Evolutionary conservation across 208 protist genomes (phyloP), one percentile per base, ranked within the genome.

Genomic region (Leptomonas pyrrhocoris): DNA sequence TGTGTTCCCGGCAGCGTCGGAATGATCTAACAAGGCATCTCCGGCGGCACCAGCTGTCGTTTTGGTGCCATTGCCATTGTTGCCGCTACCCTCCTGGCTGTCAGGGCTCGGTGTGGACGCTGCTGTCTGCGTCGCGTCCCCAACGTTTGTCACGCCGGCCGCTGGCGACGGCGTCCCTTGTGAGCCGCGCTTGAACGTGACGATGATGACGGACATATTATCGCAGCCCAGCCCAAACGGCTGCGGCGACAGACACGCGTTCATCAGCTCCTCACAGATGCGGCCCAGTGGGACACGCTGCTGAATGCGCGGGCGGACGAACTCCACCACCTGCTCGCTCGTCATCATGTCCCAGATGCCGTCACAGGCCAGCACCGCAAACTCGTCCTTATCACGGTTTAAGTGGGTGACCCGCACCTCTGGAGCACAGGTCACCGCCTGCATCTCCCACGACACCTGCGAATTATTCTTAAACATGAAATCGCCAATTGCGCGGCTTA

Each of bases 401-500:
- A 97, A 63, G 13, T 70, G 80, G 27, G 68, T 82, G 19, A 77
- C 75, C 27, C 80, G 77, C n/a, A 96, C 86, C 68, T 96, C 88
- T 13, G 92, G 87, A 6, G 90, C 84, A 49, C 89, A 92, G n/a
- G 94, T 96, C 18, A 94, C 89, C 27, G 93, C 86, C 81, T 98
- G 95, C 77, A 96, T 85, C 55, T 96, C 93, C 84, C 90, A 92
- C 64, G 88, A 63, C 1, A 97, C 43, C 60, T 90, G 81, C 13
- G 74, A 43, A 77, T 97, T 96, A 18, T 61, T 68, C 73, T 98
- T 98, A 78, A 98, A 98, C 34, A 64, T 66, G 62, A 98, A 98
- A 74, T 98, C 97, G 11, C 97, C 97, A 66, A 98, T 96, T 13
- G 96, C 95, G 34, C 97, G 86, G 38, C 90, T 96, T n/a, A 98